Percentiles rank a stretch among this genome's conserved stretches.
phyloP scores from a whole-genome alignment of 345 rosid genomes.

The Leavenworthia alabamica region DNA sequence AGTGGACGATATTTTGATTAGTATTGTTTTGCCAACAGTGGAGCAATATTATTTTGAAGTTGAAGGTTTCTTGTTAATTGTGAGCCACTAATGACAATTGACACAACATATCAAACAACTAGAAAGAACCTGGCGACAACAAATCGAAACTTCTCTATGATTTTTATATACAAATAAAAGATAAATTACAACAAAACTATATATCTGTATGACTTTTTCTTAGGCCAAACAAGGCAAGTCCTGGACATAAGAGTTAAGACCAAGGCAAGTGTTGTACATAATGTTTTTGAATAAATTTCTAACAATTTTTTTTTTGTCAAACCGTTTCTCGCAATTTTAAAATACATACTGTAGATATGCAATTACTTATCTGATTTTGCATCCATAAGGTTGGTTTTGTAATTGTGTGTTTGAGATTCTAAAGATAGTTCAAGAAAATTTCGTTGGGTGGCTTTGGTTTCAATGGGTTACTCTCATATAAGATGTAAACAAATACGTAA shows the following conservation, averaged over 20 bases:
- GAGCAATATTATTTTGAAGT: neutral
- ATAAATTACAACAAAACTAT: neutral
- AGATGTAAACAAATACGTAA: too few species aligned
- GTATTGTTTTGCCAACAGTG: neutral
- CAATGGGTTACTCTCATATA: too few species aligned
- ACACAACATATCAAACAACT: neutral
- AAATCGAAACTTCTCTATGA: neutral
- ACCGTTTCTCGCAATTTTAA: neutral
- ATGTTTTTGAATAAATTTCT: neutral
- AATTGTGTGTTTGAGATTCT: neutral
- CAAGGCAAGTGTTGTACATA: neutral
- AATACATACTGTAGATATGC: neutral
- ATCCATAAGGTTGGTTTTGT: neutral
- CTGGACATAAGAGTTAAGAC: neutral
- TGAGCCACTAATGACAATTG: neutral
- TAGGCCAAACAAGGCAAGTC: neutral
- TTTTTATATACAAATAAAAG: neutral
- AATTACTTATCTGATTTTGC: neutral
- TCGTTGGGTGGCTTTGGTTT: too few species aligned
- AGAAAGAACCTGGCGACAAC: constrained; percentile 17
- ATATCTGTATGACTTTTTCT: neutral
- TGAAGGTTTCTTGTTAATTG: neutral
- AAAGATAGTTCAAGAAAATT: too few species aligned
- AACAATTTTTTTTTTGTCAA: neutral
- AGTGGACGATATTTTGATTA: neutral